These are phyloP conservation scores for Gyrodon lividus DNA, from an alignment of 768 basidiomycete genomes.

Conservation along the genomic window DNA sequence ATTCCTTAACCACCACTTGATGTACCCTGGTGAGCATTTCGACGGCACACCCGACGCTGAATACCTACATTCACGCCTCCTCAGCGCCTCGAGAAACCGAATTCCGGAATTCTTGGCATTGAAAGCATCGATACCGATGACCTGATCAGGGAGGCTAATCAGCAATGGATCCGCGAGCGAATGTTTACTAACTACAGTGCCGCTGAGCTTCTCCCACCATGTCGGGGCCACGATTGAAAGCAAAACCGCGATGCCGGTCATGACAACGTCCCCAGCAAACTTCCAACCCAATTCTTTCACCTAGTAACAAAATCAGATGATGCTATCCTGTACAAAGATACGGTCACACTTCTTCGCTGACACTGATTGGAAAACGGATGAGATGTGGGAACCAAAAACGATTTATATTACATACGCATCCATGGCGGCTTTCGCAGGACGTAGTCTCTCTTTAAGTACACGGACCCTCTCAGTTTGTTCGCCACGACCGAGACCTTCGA, in stretches of 20 bases:
- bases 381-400: neutral
- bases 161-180: neutral
- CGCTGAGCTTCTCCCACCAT: slow-evolving; percentile 9
- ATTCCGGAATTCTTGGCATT: slow-evolving; percentile 4
- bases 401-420: slow-evolving; percentile 9
- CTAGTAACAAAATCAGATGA: slow-evolving; percentile 9
- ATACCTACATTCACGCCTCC: slow-evolving; percentile 9
- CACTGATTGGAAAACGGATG: slow-evolving; percentile 3
- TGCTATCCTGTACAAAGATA: neutral
- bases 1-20: slow-evolving; percentile 11
- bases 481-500: slow-evolving; percentile 8
- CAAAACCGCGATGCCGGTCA: slow-evolving; percentile 15
- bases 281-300: slow-evolving; percentile 20
- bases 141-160: neutral
- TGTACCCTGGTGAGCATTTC: neutral
- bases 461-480: slow-evolving; percentile 8
- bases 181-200: neutral
- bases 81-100: slow-evolving; percentile 6
- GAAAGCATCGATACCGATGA: slow-evolving; percentile 3
- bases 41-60: neutral
- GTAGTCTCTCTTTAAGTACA: slow-evolving; percentile 1
- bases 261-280: slow-evolving; percentile 9
- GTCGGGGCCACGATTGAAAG: slow-evolving; percentile 13
- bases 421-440: slow-evolving; percentile 10
- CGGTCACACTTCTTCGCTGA: slow-evolving; percentile 17